Percentiles rank a stretch among this genome's conserved stretches.
These are phyloP conservation scores for Populus tremula DNA, from an alignment of 345 rosid genomes.

Conservation along the genomic window DNA sequence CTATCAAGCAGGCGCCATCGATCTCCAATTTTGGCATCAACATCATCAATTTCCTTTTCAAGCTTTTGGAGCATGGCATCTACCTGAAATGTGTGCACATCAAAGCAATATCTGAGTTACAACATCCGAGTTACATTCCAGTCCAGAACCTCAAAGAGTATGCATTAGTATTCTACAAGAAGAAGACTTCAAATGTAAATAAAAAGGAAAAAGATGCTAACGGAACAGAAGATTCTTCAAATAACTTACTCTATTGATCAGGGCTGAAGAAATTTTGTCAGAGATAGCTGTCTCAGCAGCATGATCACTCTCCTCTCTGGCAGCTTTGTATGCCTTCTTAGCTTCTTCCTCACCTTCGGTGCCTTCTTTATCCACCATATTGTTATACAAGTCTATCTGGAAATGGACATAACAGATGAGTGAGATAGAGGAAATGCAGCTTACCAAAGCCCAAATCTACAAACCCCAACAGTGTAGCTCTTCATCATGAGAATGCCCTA, in stretches of 20 bases:
- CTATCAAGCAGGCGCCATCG: constrained; percentile 89
- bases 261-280: constrained; percentile 77
- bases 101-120: background rate
- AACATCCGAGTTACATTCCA: constrained; percentile 1
- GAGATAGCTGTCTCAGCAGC: constrained; percentile 58
- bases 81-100: constrained; percentile 49
- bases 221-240: background rate
- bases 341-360: constrained; percentile 73
- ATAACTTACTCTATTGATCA: constrained; percentile 62
- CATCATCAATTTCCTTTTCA: constrained; percentile 94
- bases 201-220: background rate
- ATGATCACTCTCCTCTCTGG: constrained; percentile 70
- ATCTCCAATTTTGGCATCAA: constrained; percentile 93
- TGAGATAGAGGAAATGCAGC: constrained; percentile 3
- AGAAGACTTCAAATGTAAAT: background rate
- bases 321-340: constrained; percentile 79
- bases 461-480: background rate
- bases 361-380: constrained; percentile 88
- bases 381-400: constrained; percentile 83
- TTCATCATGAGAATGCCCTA: background rate
- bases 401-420: constrained; percentile 3
- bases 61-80: constrained; percentile 95
- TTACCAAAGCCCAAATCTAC: background rate
- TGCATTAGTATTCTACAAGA: background rate
- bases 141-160: background rate